These are phyloP conservation scores for Senecio squalidus DNA, from an alignment of 140 eudicot species.

Conservation along the genomic window DNA sequence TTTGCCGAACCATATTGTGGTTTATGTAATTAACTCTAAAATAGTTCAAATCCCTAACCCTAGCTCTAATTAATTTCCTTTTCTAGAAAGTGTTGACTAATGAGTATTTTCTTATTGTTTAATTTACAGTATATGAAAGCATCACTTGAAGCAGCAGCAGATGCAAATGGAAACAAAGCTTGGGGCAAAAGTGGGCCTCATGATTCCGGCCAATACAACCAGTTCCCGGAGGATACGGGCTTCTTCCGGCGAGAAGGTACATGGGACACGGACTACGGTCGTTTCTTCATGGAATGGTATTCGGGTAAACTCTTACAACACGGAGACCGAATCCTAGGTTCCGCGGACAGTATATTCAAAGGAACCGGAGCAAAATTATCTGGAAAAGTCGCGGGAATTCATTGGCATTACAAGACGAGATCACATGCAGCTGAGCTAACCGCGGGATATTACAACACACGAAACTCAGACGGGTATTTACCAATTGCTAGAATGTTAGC, in stretches of 20 bases:
- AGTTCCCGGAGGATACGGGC: conserved; percentile 84
- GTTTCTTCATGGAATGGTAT: conserved; percentile 88
- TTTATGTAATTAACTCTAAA: background rate
- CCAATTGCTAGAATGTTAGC: conserved; percentile 71
- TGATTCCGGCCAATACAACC: conserved; percentile 83
- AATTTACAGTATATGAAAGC: conserved; percentile 82
- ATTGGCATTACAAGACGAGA: conserved; percentile 89
- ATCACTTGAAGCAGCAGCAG: conserved; percentile 83
- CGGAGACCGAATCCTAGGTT: conserved; percentile 57
- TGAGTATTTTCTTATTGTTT: background rate
- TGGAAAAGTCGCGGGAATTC: conserved; percentile 91
- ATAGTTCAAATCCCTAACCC: background rate
- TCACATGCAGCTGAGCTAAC: conserved; percentile 93
- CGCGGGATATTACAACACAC: conserved; percentile 87
- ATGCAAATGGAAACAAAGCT: conserved; percentile 47
- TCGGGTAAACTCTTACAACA: conserved; percentile 74
- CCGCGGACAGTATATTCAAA: conserved; percentile 63
- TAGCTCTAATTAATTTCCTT: background rate
- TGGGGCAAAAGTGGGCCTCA: conserved; percentile 88
- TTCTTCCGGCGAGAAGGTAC: conserved; percentile 73
- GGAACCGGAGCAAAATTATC: conserved; percentile 81
- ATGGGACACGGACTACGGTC: conserved; percentile 81
- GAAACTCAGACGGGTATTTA: conserved; percentile 62
- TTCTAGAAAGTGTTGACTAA: background rate
- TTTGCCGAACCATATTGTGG: no score